phyloP scores from a whole-genome alignment of 495 filamentous ascomycete species.

The Daldinia concentrica region DNA sequence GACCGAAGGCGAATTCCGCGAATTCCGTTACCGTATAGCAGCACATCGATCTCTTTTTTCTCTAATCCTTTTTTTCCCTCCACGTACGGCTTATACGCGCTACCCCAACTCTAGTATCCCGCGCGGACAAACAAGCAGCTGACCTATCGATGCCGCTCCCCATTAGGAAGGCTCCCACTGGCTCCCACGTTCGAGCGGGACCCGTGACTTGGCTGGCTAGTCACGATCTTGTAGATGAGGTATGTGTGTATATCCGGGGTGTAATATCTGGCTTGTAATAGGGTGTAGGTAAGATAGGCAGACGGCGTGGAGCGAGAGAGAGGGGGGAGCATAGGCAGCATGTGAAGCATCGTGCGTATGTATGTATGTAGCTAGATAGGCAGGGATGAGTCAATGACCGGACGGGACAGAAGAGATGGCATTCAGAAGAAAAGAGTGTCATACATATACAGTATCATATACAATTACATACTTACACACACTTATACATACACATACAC shows the following conservation, averaged over 20 bases:
- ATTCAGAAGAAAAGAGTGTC: no score
- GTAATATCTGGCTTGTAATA: background rate
- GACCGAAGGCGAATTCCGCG: constrained; percentile 30
- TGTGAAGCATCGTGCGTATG: background rate
- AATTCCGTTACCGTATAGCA: constrained; percentile 17
- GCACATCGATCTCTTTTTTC: constrained; percentile 24
- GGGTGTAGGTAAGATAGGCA: no score
- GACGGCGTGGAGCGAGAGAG: no score
- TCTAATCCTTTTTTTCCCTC: background rate
- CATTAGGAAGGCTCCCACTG: constrained; percentile 38
- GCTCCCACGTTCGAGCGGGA: constrained; percentile 18
- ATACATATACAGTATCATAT: no score
- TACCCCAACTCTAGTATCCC: constrained; percentile 40
- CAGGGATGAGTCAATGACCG: constrained; percentile 20
- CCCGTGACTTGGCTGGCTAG: constrained; percentile 34
- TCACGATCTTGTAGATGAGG: constrained; percentile 10
- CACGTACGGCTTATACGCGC: constrained; percentile 5
- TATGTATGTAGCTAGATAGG: constrained; percentile 26
- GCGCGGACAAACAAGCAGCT: constrained; percentile 30
- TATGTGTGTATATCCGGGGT: background rate
- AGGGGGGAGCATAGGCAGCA: no score
- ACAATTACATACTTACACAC: no score
- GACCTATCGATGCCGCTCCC: constrained; percentile 34
- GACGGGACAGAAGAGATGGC: constrained; percentile 11
- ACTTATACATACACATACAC: no score